A percentile compares a stretch with the other conserved stretches of the same genome.
These are phyloP conservation scores for Mycena rebaudengoi DNA, from an alignment of 768 basidiomycete genomes.

Conservation along the genomic window DNA sequence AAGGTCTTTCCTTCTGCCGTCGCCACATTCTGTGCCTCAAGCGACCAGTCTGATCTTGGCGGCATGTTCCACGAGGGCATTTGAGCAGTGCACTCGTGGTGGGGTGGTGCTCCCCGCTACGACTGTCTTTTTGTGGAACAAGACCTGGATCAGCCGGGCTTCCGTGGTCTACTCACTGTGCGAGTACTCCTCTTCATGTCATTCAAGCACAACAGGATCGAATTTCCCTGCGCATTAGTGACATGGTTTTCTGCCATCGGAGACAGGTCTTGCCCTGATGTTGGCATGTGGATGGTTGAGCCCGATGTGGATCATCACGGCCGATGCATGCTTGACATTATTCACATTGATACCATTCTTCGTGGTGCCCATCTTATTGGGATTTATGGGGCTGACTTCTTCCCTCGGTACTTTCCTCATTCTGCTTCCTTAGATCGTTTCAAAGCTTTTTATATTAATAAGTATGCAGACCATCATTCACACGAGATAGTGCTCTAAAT, in stretches of 20 bases:
- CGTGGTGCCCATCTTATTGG: conserved; percentile 39
- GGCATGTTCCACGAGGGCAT: conserved; percentile 42
- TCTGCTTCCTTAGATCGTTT: conserved; percentile 34
- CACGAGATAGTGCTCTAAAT: conserved; percentile 36
- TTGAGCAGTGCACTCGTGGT: conserved; percentile 37
- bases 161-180: conserved; percentile 34
- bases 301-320: conserved; percentile 22
- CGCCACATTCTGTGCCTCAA: conserved; percentile 44
- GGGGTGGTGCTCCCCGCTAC: conserved; percentile 29
- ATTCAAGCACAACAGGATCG: conserved; percentile 21
- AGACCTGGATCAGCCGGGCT: conserved; percentile 27
- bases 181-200: conserved; percentile 36
- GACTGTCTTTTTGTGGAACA: conserved; percentile 39
- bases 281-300: conserved; percentile 40
- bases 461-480: conserved; percentile 41
- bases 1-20: conserved; percentile 38
- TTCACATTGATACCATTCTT: conserved; percentile 39
- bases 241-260: conserved; percentile 32
- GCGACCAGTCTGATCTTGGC: conserved; percentile 40
- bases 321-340: conserved; percentile 21
- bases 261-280: conserved; percentile 29
- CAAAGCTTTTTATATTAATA: conserved; percentile 38
- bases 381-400: conserved; percentile 29
- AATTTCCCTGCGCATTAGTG: conserved; percentile 36
- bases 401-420: conserved; percentile 32